Evolutionary conservation across 768 basidiomycete genomes (phyloP).

Genomic region (Lactarius hengduanensis): DNA sequence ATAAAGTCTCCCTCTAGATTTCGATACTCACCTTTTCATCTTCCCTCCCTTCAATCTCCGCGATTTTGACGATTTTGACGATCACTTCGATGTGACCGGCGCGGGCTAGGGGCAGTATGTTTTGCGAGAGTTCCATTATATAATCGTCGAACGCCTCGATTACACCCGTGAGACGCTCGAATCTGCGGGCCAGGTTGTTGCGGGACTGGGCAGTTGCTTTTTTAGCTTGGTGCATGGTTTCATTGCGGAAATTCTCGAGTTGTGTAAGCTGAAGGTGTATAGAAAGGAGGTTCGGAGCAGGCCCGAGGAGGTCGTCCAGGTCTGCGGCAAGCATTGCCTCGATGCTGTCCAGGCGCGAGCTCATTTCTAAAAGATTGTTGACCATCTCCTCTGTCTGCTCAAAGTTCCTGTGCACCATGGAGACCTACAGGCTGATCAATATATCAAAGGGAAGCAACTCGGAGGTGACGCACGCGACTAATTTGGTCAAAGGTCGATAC

Average conservation of each 20-base stretch:
- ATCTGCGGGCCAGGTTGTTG: conserved; percentile 70
- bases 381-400: conserved; percentile 96
- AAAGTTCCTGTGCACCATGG: conserved; percentile 93
- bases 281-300: conserved; percentile 82
- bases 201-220: conserved; percentile 66
- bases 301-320: conserved; percentile 74
- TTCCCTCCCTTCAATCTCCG: conserved; percentile 87
- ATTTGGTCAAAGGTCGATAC: conserved; percentile 95
- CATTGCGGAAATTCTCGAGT: conserved; percentile 90
- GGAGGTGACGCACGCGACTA: conserved; percentile 63
- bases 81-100: conserved; percentile 82
- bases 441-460: background rate
- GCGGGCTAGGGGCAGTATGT: conserved; percentile 75
- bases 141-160: conserved; percentile 85
- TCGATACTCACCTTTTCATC: conserved; percentile 78
- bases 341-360: conserved; percentile 73
- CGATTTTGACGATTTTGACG: conserved; percentile 89
- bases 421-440: conserved; percentile 58
- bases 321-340: conserved; percentile 77
- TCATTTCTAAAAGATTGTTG: conserved; percentile 90
- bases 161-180: conserved; percentile 80
- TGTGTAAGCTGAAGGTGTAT: conserved; percentile 92
- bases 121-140: conserved; percentile 71
- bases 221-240: conserved; percentile 93
- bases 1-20: background rate